Evolutionary conservation across 2,329 filamentous ascomycete species (phyloP).

Genomic region (Cordyceps militaris): DNA sequence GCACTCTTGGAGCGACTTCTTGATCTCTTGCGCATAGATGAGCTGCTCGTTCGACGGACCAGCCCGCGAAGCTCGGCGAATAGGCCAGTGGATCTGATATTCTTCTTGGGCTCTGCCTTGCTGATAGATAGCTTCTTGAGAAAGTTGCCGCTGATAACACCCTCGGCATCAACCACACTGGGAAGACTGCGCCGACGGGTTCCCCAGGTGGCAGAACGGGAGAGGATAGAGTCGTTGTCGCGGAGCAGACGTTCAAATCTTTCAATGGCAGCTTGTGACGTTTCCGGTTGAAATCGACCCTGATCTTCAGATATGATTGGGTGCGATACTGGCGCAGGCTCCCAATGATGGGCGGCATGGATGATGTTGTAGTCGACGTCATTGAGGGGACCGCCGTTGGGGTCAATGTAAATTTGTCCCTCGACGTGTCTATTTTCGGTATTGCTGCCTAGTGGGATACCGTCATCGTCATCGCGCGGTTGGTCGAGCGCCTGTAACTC

Average conservation of each 20-base stretch:
- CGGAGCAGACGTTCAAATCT: constrained; percentile 44
- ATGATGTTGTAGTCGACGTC: constrained; percentile 44
- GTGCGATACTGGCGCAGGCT: constrained; percentile 39
- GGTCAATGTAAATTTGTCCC: constrained; percentile 43
- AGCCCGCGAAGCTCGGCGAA: constrained; percentile 45
- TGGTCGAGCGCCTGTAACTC: constrained; percentile 20
- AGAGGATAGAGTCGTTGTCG: constrained; percentile 53
- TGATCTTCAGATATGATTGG: constrained; percentile 31
- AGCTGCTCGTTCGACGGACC: constrained; percentile 43
- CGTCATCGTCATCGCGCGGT: constrained; percentile 29
- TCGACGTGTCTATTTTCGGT: constrained; percentile 45
- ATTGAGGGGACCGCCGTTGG: constrained; percentile 35
- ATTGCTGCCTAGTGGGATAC: constrained; percentile 37
- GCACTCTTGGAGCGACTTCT: constrained; percentile 35
- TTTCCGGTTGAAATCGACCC: constrained; percentile 38
- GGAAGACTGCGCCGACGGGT: constrained; percentile 60
- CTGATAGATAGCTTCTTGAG: constrained; percentile 55
- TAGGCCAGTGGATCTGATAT: constrained; percentile 38
- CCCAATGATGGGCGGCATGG: constrained; percentile 41
- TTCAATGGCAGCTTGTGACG: constrained; percentile 47
- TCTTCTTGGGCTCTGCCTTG: constrained; percentile 33
- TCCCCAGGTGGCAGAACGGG: constrained; percentile 61
- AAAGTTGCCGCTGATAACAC: constrained; percentile 52
- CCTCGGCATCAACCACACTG: constrained; percentile 51
- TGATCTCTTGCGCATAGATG: constrained; percentile 39